These are phyloP conservation scores for Dentipellis sp. DNA, from an alignment of 768 basidiomycete genomes.

Conservation along the genomic window DNA sequence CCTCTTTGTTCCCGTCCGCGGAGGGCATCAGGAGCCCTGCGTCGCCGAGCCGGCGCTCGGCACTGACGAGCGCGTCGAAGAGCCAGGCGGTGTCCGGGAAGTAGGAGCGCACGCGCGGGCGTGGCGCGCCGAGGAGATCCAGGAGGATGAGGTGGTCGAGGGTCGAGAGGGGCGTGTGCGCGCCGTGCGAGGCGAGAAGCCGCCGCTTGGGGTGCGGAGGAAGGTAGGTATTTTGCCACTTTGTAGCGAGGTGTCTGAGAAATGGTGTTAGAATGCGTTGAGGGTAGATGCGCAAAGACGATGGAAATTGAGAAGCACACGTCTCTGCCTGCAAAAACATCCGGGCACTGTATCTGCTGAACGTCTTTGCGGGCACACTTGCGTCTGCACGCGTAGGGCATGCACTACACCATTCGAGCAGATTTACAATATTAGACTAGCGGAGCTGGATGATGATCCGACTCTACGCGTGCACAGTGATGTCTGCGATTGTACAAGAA, in stretches of 20 bases:
- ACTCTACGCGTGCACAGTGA: too few species aligned
- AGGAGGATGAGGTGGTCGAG: slow-evolving; percentile 91
- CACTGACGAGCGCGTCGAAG: slow-evolving; percentile 64
- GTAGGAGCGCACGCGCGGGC: slow-evolving; percentile 72
- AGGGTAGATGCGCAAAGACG: neutral
- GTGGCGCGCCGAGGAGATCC: slow-evolving; percentile 77
- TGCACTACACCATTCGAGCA: too few species aligned
- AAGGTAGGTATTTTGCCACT: slow-evolving; percentile 69
- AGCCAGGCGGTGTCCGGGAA: slow-evolving; percentile 91
- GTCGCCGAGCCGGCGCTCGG: slow-evolving; percentile 65
- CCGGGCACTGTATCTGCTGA: too few species aligned
- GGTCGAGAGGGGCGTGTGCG: slow-evolving; percentile 55
- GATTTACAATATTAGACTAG: too few species aligned
- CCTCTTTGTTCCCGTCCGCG: too few species aligned
- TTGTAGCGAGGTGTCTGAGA: slow-evolving; percentile 62
- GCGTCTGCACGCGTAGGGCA: too few species aligned
- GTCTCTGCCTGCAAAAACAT: too few species aligned
- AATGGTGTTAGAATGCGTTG: slow-evolving; percentile 19
- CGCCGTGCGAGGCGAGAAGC: slow-evolving; percentile 31
- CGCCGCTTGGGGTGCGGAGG: slow-evolving; percentile 51
- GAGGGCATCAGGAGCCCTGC: slow-evolving; percentile 35
- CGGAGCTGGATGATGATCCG: too few species aligned
- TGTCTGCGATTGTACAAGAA: too few species aligned
- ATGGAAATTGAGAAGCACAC: neutral
- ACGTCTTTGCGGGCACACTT: too few species aligned